These are phyloP conservation scores for Talaromyces sp. DNA, from an alignment of 2,329 filamentous ascomycete species.

Conservation along the genomic window DNA sequence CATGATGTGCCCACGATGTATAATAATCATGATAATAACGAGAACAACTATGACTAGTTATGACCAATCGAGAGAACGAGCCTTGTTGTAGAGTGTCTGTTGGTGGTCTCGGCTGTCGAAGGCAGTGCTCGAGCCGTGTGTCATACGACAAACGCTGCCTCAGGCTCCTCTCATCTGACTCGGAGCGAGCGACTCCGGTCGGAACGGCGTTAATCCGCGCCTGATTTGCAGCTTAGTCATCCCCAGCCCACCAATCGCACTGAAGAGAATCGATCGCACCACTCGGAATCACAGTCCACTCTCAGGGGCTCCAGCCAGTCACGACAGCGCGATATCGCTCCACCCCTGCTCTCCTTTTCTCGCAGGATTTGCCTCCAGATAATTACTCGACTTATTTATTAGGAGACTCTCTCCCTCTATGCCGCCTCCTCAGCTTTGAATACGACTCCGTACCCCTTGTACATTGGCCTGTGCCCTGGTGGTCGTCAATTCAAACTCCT, in stretches of 20 bases:
- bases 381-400: not conserved
- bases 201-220: not conserved
- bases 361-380: conserved; percentile 11
- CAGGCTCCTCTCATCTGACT: not conserved
- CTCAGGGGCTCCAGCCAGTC: conserved; percentile 7
- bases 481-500: not conserved
- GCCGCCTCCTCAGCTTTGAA: not conserved
- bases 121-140: too few species aligned
- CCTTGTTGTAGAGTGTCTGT: too few species aligned
- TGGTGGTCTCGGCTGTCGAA: too few species aligned
- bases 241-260: not conserved
- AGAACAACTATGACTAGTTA: not conserved
- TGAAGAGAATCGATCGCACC: not conserved
- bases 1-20: not conserved
- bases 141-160: not conserved
- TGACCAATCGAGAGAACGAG: too few species aligned
- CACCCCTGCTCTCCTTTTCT: conserved; percentile 9
- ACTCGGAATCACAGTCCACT: not conserved
- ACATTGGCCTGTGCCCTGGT: not conserved
- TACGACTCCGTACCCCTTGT: not conserved
- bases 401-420: not conserved
- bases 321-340: not conserved
- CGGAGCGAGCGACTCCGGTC: not conserved
- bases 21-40: not conserved
- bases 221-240: not conserved